Evolutionary conservation across 2,329 filamentous ascomycete species (phyloP), one percentile per base, ranked within the genome.

Genomic region (Diaporthe sp.): DNA sequence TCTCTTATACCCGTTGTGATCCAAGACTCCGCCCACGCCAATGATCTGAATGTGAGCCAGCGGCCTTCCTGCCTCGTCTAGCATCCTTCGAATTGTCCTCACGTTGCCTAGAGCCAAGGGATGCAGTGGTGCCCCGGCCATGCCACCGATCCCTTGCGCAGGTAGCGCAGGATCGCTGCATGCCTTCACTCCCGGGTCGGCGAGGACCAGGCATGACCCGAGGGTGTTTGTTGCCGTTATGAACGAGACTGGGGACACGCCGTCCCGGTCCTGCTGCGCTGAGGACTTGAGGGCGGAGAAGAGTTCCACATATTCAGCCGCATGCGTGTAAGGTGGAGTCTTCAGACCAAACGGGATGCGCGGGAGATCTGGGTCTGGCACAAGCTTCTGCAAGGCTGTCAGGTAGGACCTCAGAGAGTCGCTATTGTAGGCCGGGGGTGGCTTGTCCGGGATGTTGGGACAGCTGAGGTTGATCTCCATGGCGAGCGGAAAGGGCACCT

Each of bases 381-480:
- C 30, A 25, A 75, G 72, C 30, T 44, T 66, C 13, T 73, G 50
- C 47, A 93, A 82, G 0, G 84, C 82, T 1, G 77, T 76, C 2
- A 96, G 83, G 75, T 94, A 95, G 7, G 82, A 81, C 0, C 80
- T 76, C 3, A 96, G 80, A 0, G 87, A 84, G 0, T 77, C 76
- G 0, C 85, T 81, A 10, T 89, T 87, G 80, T 95, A 96, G 0
- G 94, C 94, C 8, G 94, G 93, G 1, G 94, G 94, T 0, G 93
- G 91, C 61, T 88, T 88, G 25, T 85, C 84, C 0, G 88, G 86
- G 66, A 96, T 95, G 79, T 96, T 96, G 0, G 94, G 94, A 78
- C 94, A 96, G 42, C 90, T 93, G 39, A 96, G 88, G 80, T 96
- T 96, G 78, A 96, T 86, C 82, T 96, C 94, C 85, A 95, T 90